Conservation (phyloP, 116 monocot species). For the Posidonia oceanica region DNA sequence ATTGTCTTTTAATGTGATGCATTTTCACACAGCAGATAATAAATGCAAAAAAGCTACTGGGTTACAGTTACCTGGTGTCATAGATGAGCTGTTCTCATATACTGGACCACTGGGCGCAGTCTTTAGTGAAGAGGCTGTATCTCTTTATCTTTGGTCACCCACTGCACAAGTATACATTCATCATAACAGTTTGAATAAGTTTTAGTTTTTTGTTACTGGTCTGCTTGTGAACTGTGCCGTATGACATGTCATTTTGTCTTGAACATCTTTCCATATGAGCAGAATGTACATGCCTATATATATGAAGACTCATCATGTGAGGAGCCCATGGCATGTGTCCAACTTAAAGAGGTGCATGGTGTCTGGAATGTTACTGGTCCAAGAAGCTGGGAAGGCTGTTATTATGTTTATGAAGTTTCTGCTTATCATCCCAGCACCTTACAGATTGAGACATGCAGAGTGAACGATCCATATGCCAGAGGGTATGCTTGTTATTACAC, state of each 20-base stretch:
- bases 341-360: conserved; percentile 56
- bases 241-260: background rate
- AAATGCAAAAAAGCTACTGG: conserved; percentile 49
- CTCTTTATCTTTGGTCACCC: conserved; percentile 82
- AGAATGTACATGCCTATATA: conserved; percentile 42
- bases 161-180: conserved; percentile 56
- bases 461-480: conserved; percentile 87
- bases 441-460: conserved; percentile 45
- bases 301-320: conserved; percentile 34
- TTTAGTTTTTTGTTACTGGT: background rate
- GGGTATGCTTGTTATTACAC: conserved; percentile 27
- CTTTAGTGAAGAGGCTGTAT: conserved; percentile 31
- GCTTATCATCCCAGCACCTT: conserved; percentile 56
- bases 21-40: conserved; percentile 27
- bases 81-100: conserved; percentile 83
- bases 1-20: too few species aligned
- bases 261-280: conserved; percentile 8
- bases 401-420: conserved; percentile 74
- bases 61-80: conserved; percentile 74
- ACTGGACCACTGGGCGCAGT: conserved; percentile 69
- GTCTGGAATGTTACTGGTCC: conserved; percentile 61
- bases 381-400: conserved; percentile 61
- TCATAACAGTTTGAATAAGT: background rate
- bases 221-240: background rate
- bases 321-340: conserved; percentile 22